Evolutionary conservation across 768 basidiomycete species (phyloP).

Genomic region (Phallus indusiatus): DNA sequence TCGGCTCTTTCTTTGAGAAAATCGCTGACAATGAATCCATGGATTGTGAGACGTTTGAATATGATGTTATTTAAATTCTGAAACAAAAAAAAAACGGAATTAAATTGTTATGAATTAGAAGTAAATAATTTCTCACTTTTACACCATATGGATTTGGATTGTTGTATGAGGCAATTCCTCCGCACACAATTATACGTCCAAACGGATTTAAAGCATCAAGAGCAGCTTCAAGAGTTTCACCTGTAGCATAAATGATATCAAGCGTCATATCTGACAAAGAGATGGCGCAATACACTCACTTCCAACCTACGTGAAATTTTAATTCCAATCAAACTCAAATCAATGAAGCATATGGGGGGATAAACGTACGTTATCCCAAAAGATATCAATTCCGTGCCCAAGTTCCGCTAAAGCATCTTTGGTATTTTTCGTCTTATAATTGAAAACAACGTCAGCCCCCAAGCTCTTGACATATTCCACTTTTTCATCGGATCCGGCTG

Average conservation of each 20-base stretch:
- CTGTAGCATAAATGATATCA: neutral
- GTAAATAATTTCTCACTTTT: slow-evolving; percentile 11
- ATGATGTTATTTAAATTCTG: slow-evolving; percentile 33
- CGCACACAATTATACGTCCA: slow-evolving; percentile 17
- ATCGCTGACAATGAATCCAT: slow-evolving; percentile 36
- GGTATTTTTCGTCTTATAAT: slow-evolving; percentile 23
- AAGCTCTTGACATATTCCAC: slow-evolving; percentile 26
- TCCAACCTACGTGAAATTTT: slow-evolving; percentile 39
- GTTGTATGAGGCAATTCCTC: slow-evolving; percentile 25
- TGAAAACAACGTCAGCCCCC: slow-evolving; percentile 30
- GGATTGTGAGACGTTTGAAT: slow-evolving; percentile 32
- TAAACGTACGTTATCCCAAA: neutral
- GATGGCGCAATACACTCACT: neutral
- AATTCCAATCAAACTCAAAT: neutral
- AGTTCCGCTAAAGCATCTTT: slow-evolving; percentile 24
- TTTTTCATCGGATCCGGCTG: slow-evolving; percentile 33
- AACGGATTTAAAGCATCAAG: slow-evolving; percentile 23
- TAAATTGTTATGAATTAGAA: no score
- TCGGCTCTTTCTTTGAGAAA: slow-evolving; percentile 21
- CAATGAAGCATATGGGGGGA: neutral
- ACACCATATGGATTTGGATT: slow-evolving; percentile 12
- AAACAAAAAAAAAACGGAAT: no score
- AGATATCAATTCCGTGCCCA: slow-evolving; percentile 25
- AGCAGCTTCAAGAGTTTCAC: slow-evolving; percentile 44
- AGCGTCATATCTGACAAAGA: neutral